Conservation (phyloP, 768 basidiomycete genomes). For the Tricholoma matsutake region DNA sequence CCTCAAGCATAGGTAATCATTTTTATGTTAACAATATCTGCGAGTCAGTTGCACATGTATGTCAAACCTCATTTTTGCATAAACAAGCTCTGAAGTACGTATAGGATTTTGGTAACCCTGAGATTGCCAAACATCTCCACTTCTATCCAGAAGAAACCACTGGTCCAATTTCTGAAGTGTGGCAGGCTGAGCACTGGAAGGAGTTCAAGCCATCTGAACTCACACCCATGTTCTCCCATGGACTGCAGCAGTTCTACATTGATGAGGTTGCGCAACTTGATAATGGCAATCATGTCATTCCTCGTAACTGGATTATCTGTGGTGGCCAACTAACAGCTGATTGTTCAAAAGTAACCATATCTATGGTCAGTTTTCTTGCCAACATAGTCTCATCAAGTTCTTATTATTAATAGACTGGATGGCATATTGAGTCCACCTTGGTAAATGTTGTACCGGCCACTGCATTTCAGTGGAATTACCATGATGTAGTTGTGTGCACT, state of each 20-base stretch:
- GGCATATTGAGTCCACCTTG: too few relatives aligned
- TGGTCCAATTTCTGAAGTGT: not conserved
- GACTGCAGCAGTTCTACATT: not conserved
- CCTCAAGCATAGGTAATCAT: not conserved
- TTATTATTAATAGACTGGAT: too few relatives aligned
- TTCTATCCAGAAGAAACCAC: not conserved
- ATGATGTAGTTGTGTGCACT: too few relatives aligned
- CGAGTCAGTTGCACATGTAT: not conserved
- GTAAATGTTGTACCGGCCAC: too few relatives aligned
- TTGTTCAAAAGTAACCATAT: not conserved
- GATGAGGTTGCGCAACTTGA: not conserved
- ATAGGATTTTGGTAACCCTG: not conserved
- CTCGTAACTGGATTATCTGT: too few relatives aligned
- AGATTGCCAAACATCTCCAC: not conserved
- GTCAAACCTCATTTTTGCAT: not conserved
- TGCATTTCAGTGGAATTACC: too few relatives aligned
- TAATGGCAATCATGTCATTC: not conserved
- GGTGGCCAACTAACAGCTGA: not conserved
- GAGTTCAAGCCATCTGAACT: not conserved
- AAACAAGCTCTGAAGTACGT: not conserved
- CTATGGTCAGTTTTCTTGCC: too few relatives aligned
- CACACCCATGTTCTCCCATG: not conserved
- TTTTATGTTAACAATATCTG: not conserved
- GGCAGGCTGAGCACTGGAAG: not conserved
- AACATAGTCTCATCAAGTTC: too few relatives aligned